Evolutionary conservation across 2,329 filamentous ascomycete genomes (phyloP).

Genomic region (Trichoderma harzianum): DNA sequence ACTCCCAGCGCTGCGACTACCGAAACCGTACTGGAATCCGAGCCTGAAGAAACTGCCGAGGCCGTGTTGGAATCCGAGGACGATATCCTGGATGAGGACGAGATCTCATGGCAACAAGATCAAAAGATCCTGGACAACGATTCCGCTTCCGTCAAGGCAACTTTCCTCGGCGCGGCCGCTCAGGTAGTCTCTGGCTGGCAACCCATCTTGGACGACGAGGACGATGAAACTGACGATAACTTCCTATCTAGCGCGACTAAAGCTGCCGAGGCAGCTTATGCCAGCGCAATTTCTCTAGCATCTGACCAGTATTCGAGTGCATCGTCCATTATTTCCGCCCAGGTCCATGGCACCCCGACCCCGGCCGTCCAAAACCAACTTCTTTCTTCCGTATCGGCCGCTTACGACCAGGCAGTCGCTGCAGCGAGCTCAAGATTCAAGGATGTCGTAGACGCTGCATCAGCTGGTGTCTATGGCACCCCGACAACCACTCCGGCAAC

Average conservation of each 20-base stretch:
- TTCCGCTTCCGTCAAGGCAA: slow-evolving; percentile 41
- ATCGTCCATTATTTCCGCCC: slow-evolving; percentile 62
- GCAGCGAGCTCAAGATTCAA: slow-evolving; percentile 59
- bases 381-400: slow-evolving; percentile 63
- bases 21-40: neutral
- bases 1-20: neutral
- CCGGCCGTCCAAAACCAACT: slow-evolving; percentile 64
- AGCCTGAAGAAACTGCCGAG: slow-evolving; percentile 20
- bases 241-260: slow-evolving; percentile 37
- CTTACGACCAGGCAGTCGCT: slow-evolving; percentile 63
- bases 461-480: slow-evolving; percentile 47
- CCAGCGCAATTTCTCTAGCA: slow-evolving; percentile 61
- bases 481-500: slow-evolving; percentile 42
- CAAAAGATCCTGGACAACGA: slow-evolving; percentile 26
- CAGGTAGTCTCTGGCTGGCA: slow-evolving; percentile 47
- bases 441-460: slow-evolving; percentile 52
- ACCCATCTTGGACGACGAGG: slow-evolving; percentile 51
- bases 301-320: slow-evolving; percentile 67
- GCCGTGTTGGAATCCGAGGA: neutral
- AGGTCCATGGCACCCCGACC: slow-evolving; percentile 66
- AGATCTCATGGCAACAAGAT: slow-evolving; percentile 22
- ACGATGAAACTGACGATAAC: slow-evolving; percentile 39
- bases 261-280: slow-evolving; percentile 57
- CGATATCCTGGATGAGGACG: slow-evolving; percentile 26
- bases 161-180: slow-evolving; percentile 49